Conservation (phyloP, 2,329 filamentous ascomycete species). For the Pezicula radicicola region DNA sequence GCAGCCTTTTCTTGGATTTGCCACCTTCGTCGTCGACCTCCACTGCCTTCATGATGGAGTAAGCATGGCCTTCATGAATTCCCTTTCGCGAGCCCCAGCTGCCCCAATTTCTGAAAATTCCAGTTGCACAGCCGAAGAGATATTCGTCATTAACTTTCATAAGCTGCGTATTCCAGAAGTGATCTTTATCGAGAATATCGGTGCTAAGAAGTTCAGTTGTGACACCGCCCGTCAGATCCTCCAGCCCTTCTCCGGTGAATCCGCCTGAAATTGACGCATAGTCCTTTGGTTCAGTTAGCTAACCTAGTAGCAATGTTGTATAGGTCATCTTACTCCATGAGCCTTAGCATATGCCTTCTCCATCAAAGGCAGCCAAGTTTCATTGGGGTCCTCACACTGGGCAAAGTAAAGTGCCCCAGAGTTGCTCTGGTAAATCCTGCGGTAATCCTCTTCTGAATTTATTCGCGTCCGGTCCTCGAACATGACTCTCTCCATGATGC, state of each 20-base stretch:
- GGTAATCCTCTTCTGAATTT: conserved; percentile 54
- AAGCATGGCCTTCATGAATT: conserved; percentile 55
- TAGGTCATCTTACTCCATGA: conserved; percentile 47
- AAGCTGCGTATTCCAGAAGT: conserved; percentile 81
- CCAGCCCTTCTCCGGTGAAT: conserved; percentile 54
- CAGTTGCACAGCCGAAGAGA: conserved; percentile 62
- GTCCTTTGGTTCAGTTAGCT: conserved; percentile 39
- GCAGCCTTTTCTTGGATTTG: conserved; percentile 34
- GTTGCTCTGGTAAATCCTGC: conserved; percentile 42
- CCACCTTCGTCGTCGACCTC: conserved; percentile 42
- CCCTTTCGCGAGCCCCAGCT: conserved; percentile 41
- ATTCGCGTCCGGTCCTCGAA: conserved; percentile 66
- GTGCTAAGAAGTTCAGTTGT: conserved; percentile 66
- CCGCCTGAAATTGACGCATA: conserved; percentile 74
- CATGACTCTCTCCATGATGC: conserved; percentile 60
- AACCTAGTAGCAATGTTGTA: no score
- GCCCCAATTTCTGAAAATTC: conserved; percentile 33
- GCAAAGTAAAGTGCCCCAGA: conserved; percentile 78
- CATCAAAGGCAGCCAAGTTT: conserved; percentile 78
- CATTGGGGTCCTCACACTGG: conserved; percentile 70
- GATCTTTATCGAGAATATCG: conserved; percentile 74
- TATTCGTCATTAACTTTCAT: conserved; percentile 79
- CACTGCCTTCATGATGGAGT: conserved; percentile 54
- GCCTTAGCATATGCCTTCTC: conserved; percentile 86
- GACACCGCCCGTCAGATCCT: conserved; percentile 65